Conservation (phyloP, 1,139 yeast species). For the Groenewaldozyma auringiensis region DNA sequence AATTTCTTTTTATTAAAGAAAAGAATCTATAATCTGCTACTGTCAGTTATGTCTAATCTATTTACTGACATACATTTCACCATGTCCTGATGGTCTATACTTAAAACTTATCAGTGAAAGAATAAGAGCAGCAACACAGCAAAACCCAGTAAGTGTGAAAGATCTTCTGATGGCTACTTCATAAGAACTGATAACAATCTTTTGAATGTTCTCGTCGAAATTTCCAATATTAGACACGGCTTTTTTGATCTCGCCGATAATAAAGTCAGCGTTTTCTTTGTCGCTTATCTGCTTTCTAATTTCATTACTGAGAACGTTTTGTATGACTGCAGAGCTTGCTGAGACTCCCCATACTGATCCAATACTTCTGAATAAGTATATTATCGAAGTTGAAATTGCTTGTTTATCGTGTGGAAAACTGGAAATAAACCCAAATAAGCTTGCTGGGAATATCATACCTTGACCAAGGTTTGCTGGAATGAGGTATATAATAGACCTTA, state of each 20-base stretch:
- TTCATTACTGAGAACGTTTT: constrained; percentile 7
- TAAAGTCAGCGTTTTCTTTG: constrained; percentile 5
- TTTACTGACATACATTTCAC: background rate
- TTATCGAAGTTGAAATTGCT: constrained; percentile 11
- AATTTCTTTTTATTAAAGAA: no score
- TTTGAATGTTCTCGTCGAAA: constrained; percentile 4
- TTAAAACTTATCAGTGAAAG: background rate
- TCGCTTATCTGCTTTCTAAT: constrained; percentile 3
- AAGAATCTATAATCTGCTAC: no score
- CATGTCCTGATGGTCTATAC: background rate
- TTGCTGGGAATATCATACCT: constrained; percentile 11
- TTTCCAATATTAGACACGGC: constrained; percentile 6
- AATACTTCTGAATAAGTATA: constrained; percentile 11
- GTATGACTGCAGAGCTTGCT: constrained; percentile 11
- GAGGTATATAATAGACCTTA: background rate
- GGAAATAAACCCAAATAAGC: constrained; percentile 12
- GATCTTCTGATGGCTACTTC: constrained; percentile 7
- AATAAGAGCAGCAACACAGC: constrained; percentile 3
- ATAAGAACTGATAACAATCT: constrained; percentile 5
- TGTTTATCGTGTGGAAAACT: constrained; percentile 11
- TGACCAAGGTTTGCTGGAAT: constrained; percentile 12
- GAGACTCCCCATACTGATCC: constrained; percentile 15
- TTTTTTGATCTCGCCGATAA: constrained; percentile 8
- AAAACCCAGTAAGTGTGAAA: constrained; percentile 3
- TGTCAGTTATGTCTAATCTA: no score